phyloP scores from a whole-genome alignment of 148 eudicot genomes.

The Vaccinium darrowii region DNA sequence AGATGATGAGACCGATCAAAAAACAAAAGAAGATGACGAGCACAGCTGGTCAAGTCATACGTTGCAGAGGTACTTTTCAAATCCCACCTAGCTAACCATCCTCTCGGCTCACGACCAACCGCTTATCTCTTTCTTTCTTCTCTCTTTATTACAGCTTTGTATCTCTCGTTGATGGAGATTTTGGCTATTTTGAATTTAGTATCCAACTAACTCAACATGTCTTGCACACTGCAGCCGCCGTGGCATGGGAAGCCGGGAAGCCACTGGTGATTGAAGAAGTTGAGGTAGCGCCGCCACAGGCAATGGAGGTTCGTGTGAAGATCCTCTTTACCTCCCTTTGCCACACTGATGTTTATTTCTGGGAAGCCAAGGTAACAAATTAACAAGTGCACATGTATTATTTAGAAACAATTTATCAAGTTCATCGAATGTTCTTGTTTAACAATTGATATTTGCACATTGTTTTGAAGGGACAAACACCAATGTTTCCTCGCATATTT shows the following conservation, averaged over 20 bases:
- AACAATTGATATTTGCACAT: neutral
- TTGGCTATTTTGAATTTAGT: neutral
- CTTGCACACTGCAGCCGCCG: constrained; percentile 33
- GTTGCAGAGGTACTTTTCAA: constrained; percentile 20
- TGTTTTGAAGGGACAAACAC: constrained; percentile 21
- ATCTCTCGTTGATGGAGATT: neutral
- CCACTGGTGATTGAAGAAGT: constrained; percentile 49
- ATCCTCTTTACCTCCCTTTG: constrained; percentile 37
- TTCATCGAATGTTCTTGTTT: neutral
- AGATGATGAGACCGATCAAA: too few species aligned
- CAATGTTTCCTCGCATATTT: constrained; percentile 37
- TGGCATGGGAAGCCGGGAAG: constrained; percentile 46
- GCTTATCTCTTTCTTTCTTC: neutral
- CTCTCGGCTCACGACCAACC: neutral
- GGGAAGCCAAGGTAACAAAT: constrained; percentile 36
- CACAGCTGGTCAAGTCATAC: constrained; percentile 25
- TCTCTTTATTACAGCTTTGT: neutral
- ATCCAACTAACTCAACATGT: neutral
- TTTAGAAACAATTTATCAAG: neutral
- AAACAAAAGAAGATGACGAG: constrained; percentile 12
- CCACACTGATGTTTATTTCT: constrained; percentile 35
- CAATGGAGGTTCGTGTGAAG: constrained; percentile 32
- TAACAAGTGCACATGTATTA: neutral
- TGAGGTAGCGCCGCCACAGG: constrained; percentile 45
- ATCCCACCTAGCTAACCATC: neutral